These are phyloP conservation scores for Xylaria digitata DNA, from an alignment of 2,329 filamentous ascomycete genomes.

Conservation along the genomic window DNA sequence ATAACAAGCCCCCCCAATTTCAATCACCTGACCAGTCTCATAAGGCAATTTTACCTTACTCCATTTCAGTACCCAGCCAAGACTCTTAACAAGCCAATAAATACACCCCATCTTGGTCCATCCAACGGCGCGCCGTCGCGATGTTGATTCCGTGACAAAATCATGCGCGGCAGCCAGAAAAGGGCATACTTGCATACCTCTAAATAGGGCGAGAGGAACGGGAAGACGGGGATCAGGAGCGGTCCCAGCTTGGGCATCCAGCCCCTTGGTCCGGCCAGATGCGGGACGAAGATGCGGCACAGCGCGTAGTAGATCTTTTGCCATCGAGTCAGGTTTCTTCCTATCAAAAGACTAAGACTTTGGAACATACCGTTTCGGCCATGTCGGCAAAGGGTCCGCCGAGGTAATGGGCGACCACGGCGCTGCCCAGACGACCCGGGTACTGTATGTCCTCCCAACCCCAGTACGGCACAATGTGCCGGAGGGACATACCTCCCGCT, in stretches of 20 bases:
- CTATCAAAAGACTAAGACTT: neutral
- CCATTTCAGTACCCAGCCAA: conserved; percentile 11
- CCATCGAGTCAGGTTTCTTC: conserved; percentile 14
- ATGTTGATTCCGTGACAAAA: conserved; percentile 8
- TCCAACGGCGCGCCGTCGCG: neutral
- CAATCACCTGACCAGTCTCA: no score
- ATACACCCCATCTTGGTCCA: conserved; percentile 9
- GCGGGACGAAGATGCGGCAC: conserved; percentile 23
- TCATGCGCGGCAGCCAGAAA: conserved; percentile 20
- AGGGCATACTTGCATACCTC: conserved; percentile 5
- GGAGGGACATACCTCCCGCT: conserved; percentile 14
- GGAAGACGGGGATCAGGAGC: conserved; percentile 10
- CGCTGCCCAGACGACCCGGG: conserved; percentile 15
- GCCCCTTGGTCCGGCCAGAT: conserved; percentile 15
- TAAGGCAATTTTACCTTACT: no score
- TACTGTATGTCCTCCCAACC: conserved; percentile 17
- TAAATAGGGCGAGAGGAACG: conserved; percentile 9
- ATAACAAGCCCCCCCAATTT: no score
- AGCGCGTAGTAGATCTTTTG: conserved; percentile 25
- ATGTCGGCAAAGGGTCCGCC: conserved; percentile 19
- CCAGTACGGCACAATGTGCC: conserved; percentile 24
- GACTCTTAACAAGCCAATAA: conserved; percentile 10
- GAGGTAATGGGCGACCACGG: conserved; percentile 17
- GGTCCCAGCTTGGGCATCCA: conserved; percentile 10
- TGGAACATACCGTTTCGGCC: conserved; percentile 24